Percentiles rank a stretch among this genome's conserved stretches.
Conservation (phyloP, 148 eudicot species). For the Persicaria maculosa region DNA sequence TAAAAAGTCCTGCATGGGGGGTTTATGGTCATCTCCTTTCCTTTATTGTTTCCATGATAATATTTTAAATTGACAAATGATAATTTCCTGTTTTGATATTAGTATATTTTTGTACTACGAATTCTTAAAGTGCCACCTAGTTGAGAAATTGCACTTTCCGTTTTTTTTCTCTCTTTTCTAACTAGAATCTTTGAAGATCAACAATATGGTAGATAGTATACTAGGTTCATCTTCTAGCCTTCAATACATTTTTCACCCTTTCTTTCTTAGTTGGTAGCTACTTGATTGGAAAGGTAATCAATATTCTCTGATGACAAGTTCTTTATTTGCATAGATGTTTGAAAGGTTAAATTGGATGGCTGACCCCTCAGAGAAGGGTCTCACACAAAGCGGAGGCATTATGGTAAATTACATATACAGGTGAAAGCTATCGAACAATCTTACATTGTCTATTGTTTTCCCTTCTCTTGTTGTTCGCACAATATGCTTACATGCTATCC, state of each 20-base stretch:
- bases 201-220: neutral
- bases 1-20: neutral
- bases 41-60: neutral
- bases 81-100: neutral
- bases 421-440: slow-evolving; percentile 27
- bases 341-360: slow-evolving; percentile 98
- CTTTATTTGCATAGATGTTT: slow-evolving; percentile 36
- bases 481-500: no score
- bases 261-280: neutral
- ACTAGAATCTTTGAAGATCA: neutral
- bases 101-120: neutral
- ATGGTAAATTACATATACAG: slow-evolving; percentile 91
- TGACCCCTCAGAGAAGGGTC: slow-evolving; percentile 76
- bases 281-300: no score
- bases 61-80: neutral
- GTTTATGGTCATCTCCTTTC: neutral
- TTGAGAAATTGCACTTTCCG: neutral
- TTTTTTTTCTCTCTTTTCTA: neutral
- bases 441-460: neutral
- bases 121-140: neutral
- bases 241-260: neutral
- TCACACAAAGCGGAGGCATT: slow-evolving; percentile 72
- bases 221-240: neutral
- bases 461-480: neutral
- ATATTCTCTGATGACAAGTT: slow-evolving; percentile 3